Percentiles rank a stretch among this genome's conserved stretches.
Evolutionary conservation across 2,329 filamentous ascomycete species (phyloP).

Genomic region (Phialocephala subalpina): DNA sequence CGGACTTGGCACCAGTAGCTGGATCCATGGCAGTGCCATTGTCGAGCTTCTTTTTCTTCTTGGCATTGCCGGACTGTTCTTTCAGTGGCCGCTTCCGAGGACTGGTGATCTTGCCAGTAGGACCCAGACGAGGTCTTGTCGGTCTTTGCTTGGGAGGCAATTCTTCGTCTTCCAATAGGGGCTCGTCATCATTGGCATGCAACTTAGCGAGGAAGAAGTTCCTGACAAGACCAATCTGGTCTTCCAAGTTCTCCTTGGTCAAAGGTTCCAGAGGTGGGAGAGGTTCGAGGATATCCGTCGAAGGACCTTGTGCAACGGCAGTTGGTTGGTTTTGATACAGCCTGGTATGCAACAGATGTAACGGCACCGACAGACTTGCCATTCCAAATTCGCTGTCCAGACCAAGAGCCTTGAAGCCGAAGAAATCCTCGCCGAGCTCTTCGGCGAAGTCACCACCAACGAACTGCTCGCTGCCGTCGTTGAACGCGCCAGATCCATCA

Average conservation of each 20-base stretch:
- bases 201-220: conserved; percentile 93
- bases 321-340: conserved; percentile 85
- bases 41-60: conserved; percentile 86
- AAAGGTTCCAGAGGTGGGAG: conserved; percentile 78
- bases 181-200: conserved; percentile 81
- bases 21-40: conserved; percentile 49
- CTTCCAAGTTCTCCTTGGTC: conserved; percentile 77
- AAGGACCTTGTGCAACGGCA: conserved; percentile 64
- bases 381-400: conserved; percentile 91
- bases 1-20: conserved; percentile 39
- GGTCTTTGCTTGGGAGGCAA: conserved; percentile 86
- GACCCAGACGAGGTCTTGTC: conserved; percentile 67
- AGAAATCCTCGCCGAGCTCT: conserved; percentile 98
- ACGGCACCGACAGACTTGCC: conserved; percentile 86
- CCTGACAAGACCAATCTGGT: conserved; percentile 86
- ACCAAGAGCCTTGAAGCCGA: conserved; percentile 95
- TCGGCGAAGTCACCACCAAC: conserved; percentile 97
- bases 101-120: conserved; percentile 85
- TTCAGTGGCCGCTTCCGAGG: conserved; percentile 84
- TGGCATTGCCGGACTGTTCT: conserved; percentile 83
- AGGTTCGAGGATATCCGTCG: conserved; percentile 63
- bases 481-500: conserved; percentile 91
- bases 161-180: conserved; percentile 93
- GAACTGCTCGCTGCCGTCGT: conserved; percentile 97
- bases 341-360: conserved; percentile 92